phyloP scores from a whole-genome alignment of 129 eudicot species.

The Ambrosia trifida region DNA sequence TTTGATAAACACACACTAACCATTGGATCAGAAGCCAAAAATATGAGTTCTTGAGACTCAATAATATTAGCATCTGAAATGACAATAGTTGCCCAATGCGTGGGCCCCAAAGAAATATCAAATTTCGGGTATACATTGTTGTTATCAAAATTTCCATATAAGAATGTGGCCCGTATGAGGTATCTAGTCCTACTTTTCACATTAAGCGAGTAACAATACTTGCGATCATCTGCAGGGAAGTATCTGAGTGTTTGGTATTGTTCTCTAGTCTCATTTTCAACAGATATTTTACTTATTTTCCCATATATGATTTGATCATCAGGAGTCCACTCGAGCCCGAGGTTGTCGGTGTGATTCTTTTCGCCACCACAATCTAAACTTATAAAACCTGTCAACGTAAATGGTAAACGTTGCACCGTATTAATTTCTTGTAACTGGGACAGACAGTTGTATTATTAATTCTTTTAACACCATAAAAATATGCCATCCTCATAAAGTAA shows the following conservation, averaged over 20 bases:
- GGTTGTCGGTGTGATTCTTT: constrained; percentile 62
- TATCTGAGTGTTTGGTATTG: constrained; percentile 70
- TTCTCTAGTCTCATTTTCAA: constrained; percentile 54
- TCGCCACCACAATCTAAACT: constrained; percentile 90
- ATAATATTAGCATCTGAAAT: constrained; percentile 85
- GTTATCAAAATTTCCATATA: constrained; percentile 84
- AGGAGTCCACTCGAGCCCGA: constrained; percentile 77
- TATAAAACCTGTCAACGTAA: constrained; percentile 78
- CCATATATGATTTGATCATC: constrained; percentile 62
- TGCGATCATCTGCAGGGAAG: constrained; percentile 79
- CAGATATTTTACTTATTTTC: constrained; percentile 52
- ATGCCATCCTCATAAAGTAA: not conserved
- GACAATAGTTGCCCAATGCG: constrained; percentile 93
- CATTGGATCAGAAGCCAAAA: constrained; percentile 69
- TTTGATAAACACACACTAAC: constrained; percentile 89
- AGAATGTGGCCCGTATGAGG: constrained; percentile 85
- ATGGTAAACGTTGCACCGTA: too few species aligned
- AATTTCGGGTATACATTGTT: constrained; percentile 91
- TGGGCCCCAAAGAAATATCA: constrained; percentile 89
- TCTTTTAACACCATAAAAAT: not conserved
- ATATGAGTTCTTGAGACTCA: constrained; percentile 76
- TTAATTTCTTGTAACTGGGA: constrained; percentile 80
- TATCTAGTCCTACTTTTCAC: constrained; percentile 78
- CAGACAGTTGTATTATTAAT: constrained; percentile 35
- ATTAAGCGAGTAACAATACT: constrained; percentile 82